Percentiles rank a stretch among this genome's conserved stretches.
phyloP scores from a whole-genome alignment of 495 filamentous ascomycete species.

The Penicillium macrosclerotiorum region DNA sequence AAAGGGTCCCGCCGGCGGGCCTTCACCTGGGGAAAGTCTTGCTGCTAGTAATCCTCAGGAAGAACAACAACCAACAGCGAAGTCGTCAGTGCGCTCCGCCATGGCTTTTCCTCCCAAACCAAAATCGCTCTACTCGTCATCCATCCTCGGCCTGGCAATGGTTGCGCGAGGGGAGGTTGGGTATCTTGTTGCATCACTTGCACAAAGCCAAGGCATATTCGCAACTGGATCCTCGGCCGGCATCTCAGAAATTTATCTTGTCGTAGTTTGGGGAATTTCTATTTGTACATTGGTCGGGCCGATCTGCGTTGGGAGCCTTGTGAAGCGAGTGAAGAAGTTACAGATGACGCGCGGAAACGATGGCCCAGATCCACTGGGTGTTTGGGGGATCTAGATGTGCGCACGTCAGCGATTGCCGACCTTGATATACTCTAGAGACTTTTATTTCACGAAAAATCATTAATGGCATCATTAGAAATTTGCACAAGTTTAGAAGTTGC shows the following conservation, averaged over 20 bases:
- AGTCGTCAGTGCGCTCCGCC: not conserved
- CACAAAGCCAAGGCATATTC: slow-evolving; percentile 59
- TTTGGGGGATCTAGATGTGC: slow-evolving; percentile 43
- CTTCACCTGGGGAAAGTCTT: too few relatives aligned
- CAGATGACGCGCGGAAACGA: slow-evolving; percentile 23
- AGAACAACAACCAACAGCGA: not conserved
- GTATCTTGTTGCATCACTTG: slow-evolving; percentile 71
- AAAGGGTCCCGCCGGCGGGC: too few relatives aligned
- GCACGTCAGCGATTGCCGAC: too few relatives aligned
- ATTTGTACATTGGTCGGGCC: slow-evolving; percentile 75
- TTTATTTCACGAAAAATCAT: too few relatives aligned
- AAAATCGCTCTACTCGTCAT: slow-evolving; percentile 57
- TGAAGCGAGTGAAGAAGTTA: slow-evolving; percentile 45
- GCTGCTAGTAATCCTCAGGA: not conserved
- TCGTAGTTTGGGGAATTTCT: slow-evolving; percentile 73
- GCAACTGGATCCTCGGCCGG: slow-evolving; percentile 11
- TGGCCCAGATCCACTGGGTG: slow-evolving; percentile 33
- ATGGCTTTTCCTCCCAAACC: slow-evolving; percentile 35
- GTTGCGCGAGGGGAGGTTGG: slow-evolving; percentile 77
- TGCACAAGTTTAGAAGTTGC: too few relatives aligned
- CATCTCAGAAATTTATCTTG: slow-evolving; percentile 54
- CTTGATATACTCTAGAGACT: too few relatives aligned
- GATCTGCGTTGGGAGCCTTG: slow-evolving; percentile 61
- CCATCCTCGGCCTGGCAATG: slow-evolving; percentile 64
- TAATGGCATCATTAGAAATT: too few relatives aligned